These are phyloP conservation scores for Leccinum sublutescens DNA, from an alignment of 768 basidiomycete species.

Conservation along the genomic window DNA sequence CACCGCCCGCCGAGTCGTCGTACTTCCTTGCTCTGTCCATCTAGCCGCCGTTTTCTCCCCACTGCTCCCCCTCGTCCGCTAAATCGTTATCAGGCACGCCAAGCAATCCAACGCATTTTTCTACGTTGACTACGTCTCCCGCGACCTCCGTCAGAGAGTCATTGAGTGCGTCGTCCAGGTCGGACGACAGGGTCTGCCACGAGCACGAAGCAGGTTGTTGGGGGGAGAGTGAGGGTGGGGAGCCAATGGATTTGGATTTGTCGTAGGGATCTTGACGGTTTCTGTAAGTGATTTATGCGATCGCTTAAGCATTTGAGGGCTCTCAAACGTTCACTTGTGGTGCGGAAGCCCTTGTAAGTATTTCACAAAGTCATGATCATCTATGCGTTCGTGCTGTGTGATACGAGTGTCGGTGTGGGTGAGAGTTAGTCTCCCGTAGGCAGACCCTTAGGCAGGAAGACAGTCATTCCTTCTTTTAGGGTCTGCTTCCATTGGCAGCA, in stretches of 20 bases:
- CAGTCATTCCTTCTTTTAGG: too few relatives aligned
- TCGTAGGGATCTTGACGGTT: slow-evolving; percentile 11
- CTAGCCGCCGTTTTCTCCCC: background rate
- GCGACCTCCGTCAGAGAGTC: slow-evolving; percentile 70
- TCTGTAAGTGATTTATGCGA: too few relatives aligned
- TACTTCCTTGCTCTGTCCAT: background rate
- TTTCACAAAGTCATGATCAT: too few relatives aligned
- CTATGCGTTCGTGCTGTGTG: too few relatives aligned
- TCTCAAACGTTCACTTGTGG: too few relatives aligned
- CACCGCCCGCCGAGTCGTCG: slow-evolving; percentile 7
- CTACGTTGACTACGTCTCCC: slow-evolving; percentile 74
- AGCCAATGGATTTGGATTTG: slow-evolving; percentile 44
- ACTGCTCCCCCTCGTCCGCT: background rate
- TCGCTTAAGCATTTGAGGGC: background rate
- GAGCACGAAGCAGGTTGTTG: slow-evolving; percentile 76
- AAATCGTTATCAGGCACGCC: slow-evolving; percentile 22
- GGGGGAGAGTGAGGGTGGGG: too few relatives aligned
- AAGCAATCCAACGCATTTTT: slow-evolving; percentile 40
- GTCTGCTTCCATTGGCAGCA: too few relatives aligned
- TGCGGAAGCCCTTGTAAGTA: too few relatives aligned
- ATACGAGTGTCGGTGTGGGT: too few relatives aligned
- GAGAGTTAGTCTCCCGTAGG: too few relatives aligned
- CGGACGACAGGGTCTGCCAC: slow-evolving; percentile 81
- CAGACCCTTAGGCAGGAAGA: too few relatives aligned
- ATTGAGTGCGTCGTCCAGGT: slow-evolving; percentile 86